These are phyloP conservation scores for Yamadazyma aaseri DNA, from an alignment of 1,139 yeast genomes.

Conservation along the genomic window DNA sequence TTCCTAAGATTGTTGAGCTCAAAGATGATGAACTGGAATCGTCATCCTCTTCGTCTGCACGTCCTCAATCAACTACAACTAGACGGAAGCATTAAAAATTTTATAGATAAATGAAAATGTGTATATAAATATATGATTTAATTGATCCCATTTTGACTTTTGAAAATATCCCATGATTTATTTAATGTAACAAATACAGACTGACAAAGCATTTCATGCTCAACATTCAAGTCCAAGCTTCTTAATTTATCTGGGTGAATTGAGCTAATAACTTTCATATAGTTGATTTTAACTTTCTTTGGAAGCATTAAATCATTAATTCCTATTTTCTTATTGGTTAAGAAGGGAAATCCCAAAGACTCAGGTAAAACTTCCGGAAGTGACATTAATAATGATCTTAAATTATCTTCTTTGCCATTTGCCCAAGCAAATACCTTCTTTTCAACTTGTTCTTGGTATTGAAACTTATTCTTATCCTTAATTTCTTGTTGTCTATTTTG, in stretches of 20 bases:
- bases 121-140: slow-evolving; percentile 4
- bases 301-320: slow-evolving; percentile 81
- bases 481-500: slow-evolving; percentile 48
- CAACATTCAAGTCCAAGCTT: slow-evolving; percentile 45
- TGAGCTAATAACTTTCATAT: slow-evolving; percentile 90
- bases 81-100: slow-evolving; percentile 7
- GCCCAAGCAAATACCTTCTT: slow-evolving; percentile 62
- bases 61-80: slow-evolving; percentile 4
- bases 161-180: slow-evolving; percentile 89
- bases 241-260: slow-evolving; percentile 90
- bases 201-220: slow-evolving; percentile 81
- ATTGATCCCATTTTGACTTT: slow-evolving; percentile 33
- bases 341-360: slow-evolving; percentile 60
- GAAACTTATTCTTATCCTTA: slow-evolving; percentile 55
- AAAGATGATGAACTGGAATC: slow-evolving; percentile 10
- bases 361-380: slow-evolving; percentile 60
- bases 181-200: slow-evolving; percentile 81
- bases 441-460: slow-evolving; percentile 61
- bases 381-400: slow-evolving; percentile 70
- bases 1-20: slow-evolving; percentile 18
- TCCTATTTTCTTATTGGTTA: slow-evolving; percentile 30
- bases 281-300: slow-evolving; percentile 83
- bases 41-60: neutral
- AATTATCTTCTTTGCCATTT: slow-evolving; percentile 70
- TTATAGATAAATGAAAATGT: neutral